These are phyloP conservation scores for Torulaspora maleeae DNA, from an alignment of 805 yeast species.

Conservation along the genomic window DNA sequence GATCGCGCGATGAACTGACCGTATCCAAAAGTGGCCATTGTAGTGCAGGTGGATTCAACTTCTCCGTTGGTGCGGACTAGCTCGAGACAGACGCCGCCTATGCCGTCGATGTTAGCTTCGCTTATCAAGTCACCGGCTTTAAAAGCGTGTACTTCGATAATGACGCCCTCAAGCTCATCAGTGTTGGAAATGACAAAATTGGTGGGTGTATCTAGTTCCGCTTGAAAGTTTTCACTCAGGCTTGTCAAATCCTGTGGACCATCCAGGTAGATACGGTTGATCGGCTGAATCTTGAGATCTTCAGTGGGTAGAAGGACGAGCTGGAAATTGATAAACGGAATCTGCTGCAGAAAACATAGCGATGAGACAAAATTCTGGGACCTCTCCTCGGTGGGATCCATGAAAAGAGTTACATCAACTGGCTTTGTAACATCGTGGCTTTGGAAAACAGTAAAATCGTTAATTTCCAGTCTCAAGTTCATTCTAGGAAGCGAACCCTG, in stretches of 20 bases:
- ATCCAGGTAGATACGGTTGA: conserved; percentile 52
- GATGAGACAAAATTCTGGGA: conserved; percentile 61
- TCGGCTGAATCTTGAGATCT: conserved; percentile 40
- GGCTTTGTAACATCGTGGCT: conserved; percentile 32
- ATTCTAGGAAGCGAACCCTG: conserved; percentile 44
- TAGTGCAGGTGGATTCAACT: conserved; percentile 49
- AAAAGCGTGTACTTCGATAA: conserved; percentile 68
- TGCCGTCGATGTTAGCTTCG: conserved; percentile 27
- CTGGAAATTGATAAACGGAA: conserved; percentile 49
- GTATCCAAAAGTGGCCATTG: conserved; percentile 82
- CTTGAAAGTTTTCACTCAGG: conserved; percentile 23
- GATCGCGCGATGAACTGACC: conserved; percentile 49
- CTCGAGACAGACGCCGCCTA: conserved; percentile 50
- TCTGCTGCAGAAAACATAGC: conserved; percentile 38
- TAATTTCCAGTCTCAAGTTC: conserved; percentile 36
- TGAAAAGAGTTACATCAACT: conserved; percentile 53
- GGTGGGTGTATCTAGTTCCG: conserved; percentile 25
- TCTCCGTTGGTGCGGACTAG: conserved; percentile 33
- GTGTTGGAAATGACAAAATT: conserved; percentile 25
- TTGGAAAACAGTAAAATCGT: conserved; percentile 23
- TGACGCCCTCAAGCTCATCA: conserved; percentile 49
- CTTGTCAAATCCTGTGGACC: conserved; percentile 37
- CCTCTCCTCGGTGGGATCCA: conserved; percentile 69
- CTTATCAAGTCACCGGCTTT: conserved; percentile 35
- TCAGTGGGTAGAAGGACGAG: conserved; percentile 57